Evolutionary conservation across 371 early-diverging fungal species (phyloP), one percentile per base, ranked within the genome.

Genomic region (Globomyces sp.): DNA sequence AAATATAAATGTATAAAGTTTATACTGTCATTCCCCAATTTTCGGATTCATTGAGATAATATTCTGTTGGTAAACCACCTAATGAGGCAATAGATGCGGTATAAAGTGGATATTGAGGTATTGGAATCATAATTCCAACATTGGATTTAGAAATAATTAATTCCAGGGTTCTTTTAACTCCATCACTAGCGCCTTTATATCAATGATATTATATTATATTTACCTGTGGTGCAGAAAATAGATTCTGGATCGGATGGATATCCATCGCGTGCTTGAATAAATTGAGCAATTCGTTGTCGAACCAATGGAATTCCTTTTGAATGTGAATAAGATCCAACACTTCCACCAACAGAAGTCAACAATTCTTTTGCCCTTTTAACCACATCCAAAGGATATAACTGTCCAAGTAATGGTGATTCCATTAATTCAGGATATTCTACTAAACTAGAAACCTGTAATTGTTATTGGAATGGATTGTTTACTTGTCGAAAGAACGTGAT

Each of bases 71-170:
- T 2, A 82, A 77, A 3, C 92, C 96, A 70, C 90, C 81, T 60
- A 88, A 85, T 36, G 94, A 77, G 0, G 93, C 80, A 40, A 97
- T 81, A 0, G 92, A 88, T 13, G 98, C 99, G n/a, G 95, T 91
- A 79, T 98, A 98, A 42, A 98, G 87, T 13, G 99, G 99, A 69
- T 98, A 98, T 74, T 98, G 99, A n/a, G 99, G 99, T 58, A 96
- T 95, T 24, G 99, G 99, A 67, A 97, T 95, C 94, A 97, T 90
- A 71, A 96, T 82, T 41, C 97, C 98, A 13, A 93, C 91, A 43
- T 89, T 83, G 43, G 76, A 63, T 71, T 90, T 77, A 52, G 90
- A 71, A 1, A 93, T 90, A 48, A 97, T 72, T 63, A 92, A 73
- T 68, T 94, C 90, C 46, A 98, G 77, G 42, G 92, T 83, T 3